Conservation (phyloP, 2,329 filamentous ascomycete genomes). For the Periconia sp. region DNA sequence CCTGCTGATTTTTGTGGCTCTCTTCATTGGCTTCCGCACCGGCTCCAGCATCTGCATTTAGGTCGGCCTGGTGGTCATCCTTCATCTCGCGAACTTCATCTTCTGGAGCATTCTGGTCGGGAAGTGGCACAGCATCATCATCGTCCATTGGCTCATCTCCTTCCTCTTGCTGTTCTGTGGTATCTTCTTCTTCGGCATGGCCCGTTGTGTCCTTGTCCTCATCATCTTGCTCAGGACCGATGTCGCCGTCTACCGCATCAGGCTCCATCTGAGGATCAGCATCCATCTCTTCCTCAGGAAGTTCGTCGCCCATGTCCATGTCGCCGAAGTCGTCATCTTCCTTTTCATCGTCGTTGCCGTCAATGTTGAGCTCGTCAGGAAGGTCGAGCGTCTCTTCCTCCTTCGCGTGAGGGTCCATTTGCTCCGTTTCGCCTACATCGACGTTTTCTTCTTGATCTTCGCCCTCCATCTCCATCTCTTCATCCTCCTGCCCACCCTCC, state of each 20-base stretch:
- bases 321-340: slow-evolving; percentile 54
- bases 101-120: slow-evolving; percentile 60
- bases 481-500: slow-evolving; percentile 61
- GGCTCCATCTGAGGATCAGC: slow-evolving; percentile 34
- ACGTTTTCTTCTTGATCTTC: slow-evolving; percentile 67
- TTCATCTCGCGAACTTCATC: slow-evolving; percentile 54
- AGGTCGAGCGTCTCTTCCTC: slow-evolving; percentile 83
- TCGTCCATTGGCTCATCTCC: slow-evolving; percentile 56
- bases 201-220: slow-evolving; percentile 43
- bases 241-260: slow-evolving; percentile 41
- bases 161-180: slow-evolving; percentile 53
- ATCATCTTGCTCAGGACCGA: slow-evolving; percentile 37
- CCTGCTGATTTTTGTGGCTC: slow-evolving; percentile 61
- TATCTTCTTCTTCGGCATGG: slow-evolving; percentile 41
- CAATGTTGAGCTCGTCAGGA: slow-evolving; percentile 86
- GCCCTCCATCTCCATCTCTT: slow-evolving; percentile 61
- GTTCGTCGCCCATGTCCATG: slow-evolving; percentile 45
- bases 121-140: slow-evolving; percentile 42
- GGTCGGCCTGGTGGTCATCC: slow-evolving; percentile 57
- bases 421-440: slow-evolving; percentile 70
- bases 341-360: slow-evolving; percentile 67
- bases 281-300: slow-evolving; percentile 40
- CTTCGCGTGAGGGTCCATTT: slow-evolving; percentile 76
- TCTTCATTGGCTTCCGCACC: slow-evolving; percentile 69
- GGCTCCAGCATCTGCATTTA: slow-evolving; percentile 65